Base-by-base conservation (phyloP, 1,284 basidiomycete genomes). In the Kwoniella shivajii region DNA sequence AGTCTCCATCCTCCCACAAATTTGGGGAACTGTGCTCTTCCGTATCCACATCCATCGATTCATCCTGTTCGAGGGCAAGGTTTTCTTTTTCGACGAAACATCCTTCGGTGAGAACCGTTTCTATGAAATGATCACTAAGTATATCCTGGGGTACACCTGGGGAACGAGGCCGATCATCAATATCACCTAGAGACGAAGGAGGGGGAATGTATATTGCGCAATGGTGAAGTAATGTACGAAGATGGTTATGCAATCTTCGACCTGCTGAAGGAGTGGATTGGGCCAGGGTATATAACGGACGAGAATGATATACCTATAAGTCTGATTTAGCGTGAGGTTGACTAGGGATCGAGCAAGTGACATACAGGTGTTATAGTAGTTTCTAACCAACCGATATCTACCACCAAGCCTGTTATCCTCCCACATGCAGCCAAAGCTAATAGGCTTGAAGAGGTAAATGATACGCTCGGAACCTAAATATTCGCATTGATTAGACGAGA, bases 311-410 rank as follows among this genome's bases (percentile, higher is more conserved):
- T 64, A 96, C 90, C 93, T 96, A 66, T 14, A 20, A n/a, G 16
- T 42, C 1, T 30, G 26, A n/a, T 33, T 56, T 42, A 48, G 41
- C 42, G 44, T 26, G 53, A 18, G 27, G 33, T 13, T 38, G 16
- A 29, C 7, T 24, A 39, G 37, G 30, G 10, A 9, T 24, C 30
- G 13, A 22, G 47, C 26, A 45, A 36, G 14, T 13, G 13, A 80
- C 88, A 54, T 68, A 95, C 94, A 0, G 95, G 92, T 38, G 95
- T 82, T 7, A 87, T 85, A 2, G 87, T 88, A 0, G 92, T 88
- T 75, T 99, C 93, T 1, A 95, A 82, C 72, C 94, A 87, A 0
- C 95, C 96, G 62, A 87, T 87, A 67, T 98, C 93, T 2, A 99
- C 81, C 0, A 98, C 94, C 6, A 99, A 83, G 1, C 94, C 95